Evolutionary conservation across 1,139 yeast species (phyloP), one percentile per base, ranked within the genome.

Genomic region (Yamadazyma sp.): DNA sequence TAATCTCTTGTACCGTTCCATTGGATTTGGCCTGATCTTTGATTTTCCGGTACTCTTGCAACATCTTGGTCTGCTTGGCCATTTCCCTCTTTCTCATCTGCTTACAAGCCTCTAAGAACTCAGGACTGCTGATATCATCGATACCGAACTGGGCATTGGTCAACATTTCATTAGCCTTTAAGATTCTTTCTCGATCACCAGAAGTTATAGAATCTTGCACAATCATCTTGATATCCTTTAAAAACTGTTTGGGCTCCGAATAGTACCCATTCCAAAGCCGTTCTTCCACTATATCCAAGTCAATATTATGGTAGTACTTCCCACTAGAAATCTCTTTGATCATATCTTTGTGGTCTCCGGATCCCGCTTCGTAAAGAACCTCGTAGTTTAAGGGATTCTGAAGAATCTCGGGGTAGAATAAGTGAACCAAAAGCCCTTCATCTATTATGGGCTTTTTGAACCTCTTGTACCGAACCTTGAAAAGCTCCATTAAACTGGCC

Each of bases 211-310:
- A 77, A 62, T 94, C 99, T 33, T 74, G 73, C 33, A 87, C 83
- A 33, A 94, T 90, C 78, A 86, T 74, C 55, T 82, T 87, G 35
- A 94, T 76, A 56, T 94, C 98, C 50, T 76, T 79, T 50, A 90
- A 63, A 56, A 86, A 90, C 57, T 92, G 97, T 49, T 80, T 83
- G 11, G 98, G 97, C 52, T 90, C 97, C 24, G 90, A 83, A 56
- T 94, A 92, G 58, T 67, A 92, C 0, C 98, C 98, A 61, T 92
- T 92, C 98, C 98, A 92, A 40, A 94, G 66, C 41, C 98, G 73
- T 55, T 92, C 98, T 54, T 92, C 99, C 34, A 94, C 80, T 13
- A 89, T 82, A 56, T 92, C 98, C 43, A 94, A 69, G 55, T 92
- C 98, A 87, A 92, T 94, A 51, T 92, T 92, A 63, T 73, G 75